These are phyloP conservation scores for Phytophthora chlamydospora DNA, from an alignment of 352 stramenopile genomes.

Conservation along the genomic window DNA sequence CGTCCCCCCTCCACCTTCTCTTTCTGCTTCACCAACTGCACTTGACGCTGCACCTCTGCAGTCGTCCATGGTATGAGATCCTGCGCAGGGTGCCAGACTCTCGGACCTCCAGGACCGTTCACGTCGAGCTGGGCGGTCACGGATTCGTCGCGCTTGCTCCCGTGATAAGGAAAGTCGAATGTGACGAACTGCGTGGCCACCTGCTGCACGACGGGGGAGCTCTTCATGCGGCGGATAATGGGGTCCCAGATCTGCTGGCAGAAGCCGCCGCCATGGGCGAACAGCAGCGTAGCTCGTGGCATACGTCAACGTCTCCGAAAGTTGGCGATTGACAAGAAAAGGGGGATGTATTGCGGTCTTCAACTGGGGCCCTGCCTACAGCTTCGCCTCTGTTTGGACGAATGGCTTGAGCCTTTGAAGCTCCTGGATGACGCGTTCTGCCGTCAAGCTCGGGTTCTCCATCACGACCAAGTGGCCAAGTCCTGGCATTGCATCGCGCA, in stretches of 20 bases:
- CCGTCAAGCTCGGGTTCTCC: slow-evolving; percentile 40
- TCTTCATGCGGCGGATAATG: slow-evolving; percentile 40
- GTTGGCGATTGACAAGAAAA: neutral
- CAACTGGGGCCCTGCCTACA: slow-evolving; percentile 18
- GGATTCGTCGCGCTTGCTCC: slow-evolving; percentile 41
- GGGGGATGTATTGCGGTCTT: slow-evolving; percentile 10
- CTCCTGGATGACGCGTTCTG: slow-evolving; percentile 39
- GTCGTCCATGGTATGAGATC: slow-evolving; percentile 27
- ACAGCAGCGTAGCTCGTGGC: slow-evolving; percentile 38
- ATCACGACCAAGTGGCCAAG: slow-evolving; percentile 51
- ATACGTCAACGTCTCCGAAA: neutral
- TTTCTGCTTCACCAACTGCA: slow-evolving; percentile 18
- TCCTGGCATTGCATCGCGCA: slow-evolving; percentile 35
- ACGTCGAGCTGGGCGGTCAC: slow-evolving; percentile 22
- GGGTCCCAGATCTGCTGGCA: slow-evolving; percentile 53
- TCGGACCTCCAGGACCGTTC: slow-evolving; percentile 14
- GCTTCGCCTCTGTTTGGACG: slow-evolving; percentile 10
- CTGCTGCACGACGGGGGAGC: slow-evolving; percentile 30
- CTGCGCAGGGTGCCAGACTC: slow-evolving; percentile 37
- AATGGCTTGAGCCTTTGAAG: slow-evolving; percentile 30
- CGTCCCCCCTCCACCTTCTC: neutral
- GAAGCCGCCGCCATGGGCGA: slow-evolving; percentile 51
- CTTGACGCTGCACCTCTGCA: slow-evolving; percentile 31
- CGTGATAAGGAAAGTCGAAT: slow-evolving; percentile 53
- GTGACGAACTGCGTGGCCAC: slow-evolving; percentile 28